Percentiles rank a stretch among this genome's conserved stretches.
Conservation (phyloP, 208 protist species). For the Plasmodiophora brassicae region DNA sequence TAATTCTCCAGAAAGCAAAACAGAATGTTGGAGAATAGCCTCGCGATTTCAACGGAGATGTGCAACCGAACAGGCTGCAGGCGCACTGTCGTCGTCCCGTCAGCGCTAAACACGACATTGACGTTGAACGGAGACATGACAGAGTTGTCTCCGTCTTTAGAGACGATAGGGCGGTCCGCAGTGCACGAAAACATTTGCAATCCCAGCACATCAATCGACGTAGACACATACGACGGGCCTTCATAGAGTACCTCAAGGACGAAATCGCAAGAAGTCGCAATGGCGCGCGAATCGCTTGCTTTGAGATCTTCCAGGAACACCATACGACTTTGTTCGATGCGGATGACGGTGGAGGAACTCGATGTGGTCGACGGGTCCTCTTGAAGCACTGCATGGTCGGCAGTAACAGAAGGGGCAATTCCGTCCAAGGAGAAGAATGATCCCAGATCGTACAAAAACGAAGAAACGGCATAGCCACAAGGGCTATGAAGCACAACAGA, state of each 20-base stretch:
- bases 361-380: too few relatives aligned
- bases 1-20: too few relatives aligned
- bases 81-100: too few relatives aligned
- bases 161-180: background rate
- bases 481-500: background rate
- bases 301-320: background rate
- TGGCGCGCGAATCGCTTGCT: background rate
- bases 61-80: too few relatives aligned
- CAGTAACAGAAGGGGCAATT: background rate
- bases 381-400: background rate
- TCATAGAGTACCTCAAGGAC: too few relatives aligned
- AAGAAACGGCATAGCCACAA: background rate
- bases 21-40: too few relatives aligned
- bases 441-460: background rate
- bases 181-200: background rate
- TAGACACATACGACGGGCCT: background rate
- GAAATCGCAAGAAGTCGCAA: background rate
- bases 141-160: background rate
- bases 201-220: background rate
- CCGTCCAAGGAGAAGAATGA: background rate
- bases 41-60: too few relatives aligned
- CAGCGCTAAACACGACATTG: background rate
- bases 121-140: background rate
- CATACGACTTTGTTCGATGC: background rate
- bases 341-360: too few relatives aligned